Evolutionary conservation across 208 protist genomes (phyloP).

Genomic region (Blechomonas ayalai): DNA sequence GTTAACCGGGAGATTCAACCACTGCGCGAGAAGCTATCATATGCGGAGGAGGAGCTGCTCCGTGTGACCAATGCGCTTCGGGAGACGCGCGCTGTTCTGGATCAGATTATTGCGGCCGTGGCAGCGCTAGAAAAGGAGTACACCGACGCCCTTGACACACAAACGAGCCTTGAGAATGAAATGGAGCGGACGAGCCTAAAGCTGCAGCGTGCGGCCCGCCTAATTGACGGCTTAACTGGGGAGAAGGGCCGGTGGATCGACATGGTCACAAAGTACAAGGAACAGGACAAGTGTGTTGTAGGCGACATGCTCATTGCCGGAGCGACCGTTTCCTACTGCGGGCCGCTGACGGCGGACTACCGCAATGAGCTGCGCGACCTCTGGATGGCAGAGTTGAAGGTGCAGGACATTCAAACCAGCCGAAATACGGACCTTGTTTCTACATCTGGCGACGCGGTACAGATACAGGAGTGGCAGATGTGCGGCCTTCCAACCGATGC

Average conservation of each 20-base stretch:
- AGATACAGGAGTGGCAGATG: constrained; percentile 95
- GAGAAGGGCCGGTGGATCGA: constrained; percentile 92
- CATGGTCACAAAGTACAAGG: constrained; percentile 87
- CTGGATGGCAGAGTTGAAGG: constrained; percentile 80
- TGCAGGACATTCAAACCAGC: constrained; percentile 46
- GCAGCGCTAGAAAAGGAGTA: constrained; percentile 91
- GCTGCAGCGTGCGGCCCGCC: constrained; percentile 91
- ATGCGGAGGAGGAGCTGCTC: constrained; percentile 88
- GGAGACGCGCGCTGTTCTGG: constrained; percentile 83
- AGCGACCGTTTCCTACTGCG: constrained; percentile 94
- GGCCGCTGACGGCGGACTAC: constrained; percentile 93
- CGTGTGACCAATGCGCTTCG: constrained; percentile 84
- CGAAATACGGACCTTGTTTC: constrained; percentile 71
- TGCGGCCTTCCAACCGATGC: constrained; percentile 93
- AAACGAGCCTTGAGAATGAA: constrained; percentile 90
- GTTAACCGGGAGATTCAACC: constrained; percentile 94
- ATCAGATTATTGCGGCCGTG: constrained; percentile 92
- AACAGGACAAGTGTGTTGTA: constrained; percentile 74
- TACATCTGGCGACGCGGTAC: constrained; percentile 92
- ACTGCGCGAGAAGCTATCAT: constrained; percentile 76
- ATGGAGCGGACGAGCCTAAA: constrained; percentile 93
- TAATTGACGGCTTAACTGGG: constrained; percentile 96
- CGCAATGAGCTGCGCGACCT: constrained; percentile 68
- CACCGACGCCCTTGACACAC: constrained; percentile 86
- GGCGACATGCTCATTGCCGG: constrained; percentile 96